A percentile compares a stretch with the other conserved stretches of the same genome.
Conservation (phyloP, 2,329 filamentous ascomycete genomes). For the Colletotrichum euphorbiae region DNA sequence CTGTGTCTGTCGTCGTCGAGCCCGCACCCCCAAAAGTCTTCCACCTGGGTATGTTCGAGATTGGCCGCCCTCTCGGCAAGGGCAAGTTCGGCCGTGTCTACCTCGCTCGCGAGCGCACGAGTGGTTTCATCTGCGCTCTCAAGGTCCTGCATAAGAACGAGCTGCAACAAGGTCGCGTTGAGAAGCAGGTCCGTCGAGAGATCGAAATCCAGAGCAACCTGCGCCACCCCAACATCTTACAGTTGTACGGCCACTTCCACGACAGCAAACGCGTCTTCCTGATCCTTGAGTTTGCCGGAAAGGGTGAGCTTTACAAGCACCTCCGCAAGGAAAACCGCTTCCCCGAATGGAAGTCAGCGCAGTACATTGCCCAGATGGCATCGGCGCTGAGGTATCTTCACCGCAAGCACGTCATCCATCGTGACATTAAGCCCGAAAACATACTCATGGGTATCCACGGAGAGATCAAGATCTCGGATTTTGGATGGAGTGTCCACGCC, state of each 20-base stretch:
- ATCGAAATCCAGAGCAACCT: constrained; percentile 92
- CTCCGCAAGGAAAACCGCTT: constrained; percentile 82
- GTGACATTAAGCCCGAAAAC: constrained; percentile 98
- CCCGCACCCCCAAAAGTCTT: constrained; percentile 72
- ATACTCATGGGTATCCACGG: constrained; percentile 96
- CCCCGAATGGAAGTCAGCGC: constrained; percentile 86
- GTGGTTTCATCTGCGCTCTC: constrained; percentile 85
- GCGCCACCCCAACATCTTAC: constrained; percentile 85
- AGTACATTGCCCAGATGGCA: constrained; percentile 93
- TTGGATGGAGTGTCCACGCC: constrained; percentile 98
- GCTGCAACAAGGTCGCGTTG: constrained; percentile 79
- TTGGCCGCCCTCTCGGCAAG: constrained; percentile 86
- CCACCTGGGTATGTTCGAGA: constrained; percentile 95
- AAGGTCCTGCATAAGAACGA: constrained; percentile 90
- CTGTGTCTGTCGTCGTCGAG: constrained; percentile 65
- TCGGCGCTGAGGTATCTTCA: constrained; percentile 89
- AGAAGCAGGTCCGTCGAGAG: constrained; percentile 88
- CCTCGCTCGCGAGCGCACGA: constrained; percentile 81
- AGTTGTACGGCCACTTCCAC: constrained; percentile 89
- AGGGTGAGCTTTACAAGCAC: constrained; percentile 90
- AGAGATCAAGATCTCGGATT: constrained; percentile 98
- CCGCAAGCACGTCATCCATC: constrained; percentile 97
- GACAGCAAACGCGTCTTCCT: constrained; percentile 89
- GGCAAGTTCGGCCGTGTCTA: constrained; percentile 91
- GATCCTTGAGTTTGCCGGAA: constrained; percentile 87